A percentile compares a stretch with the other conserved stretches of the same genome.
Evolutionary conservation across 2,329 filamentous ascomycete genomes (phyloP).

Genomic region (Lachnellula cervina): DNA sequence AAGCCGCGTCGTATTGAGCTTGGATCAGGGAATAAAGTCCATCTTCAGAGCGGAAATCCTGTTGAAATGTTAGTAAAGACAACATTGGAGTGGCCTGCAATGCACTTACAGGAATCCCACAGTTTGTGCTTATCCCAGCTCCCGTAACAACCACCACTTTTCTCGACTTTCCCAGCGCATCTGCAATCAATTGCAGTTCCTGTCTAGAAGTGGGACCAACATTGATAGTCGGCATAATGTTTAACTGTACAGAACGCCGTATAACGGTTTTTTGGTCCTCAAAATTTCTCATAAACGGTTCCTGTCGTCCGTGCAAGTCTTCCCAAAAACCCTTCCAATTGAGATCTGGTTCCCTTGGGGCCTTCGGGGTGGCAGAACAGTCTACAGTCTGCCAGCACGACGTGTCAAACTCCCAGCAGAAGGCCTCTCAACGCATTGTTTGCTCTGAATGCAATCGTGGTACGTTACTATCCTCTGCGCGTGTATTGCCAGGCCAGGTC

Average conservation of each 20-base stretch:
- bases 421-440: not conserved
- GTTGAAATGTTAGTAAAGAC: slow-evolving; percentile 20
- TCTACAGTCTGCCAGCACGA: not conserved
- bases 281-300: no score
- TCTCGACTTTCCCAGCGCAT: slow-evolving; percentile 57
- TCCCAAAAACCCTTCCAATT: no score
- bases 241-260: not conserved
- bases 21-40: slow-evolving; percentile 70
- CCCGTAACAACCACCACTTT: slow-evolving; percentile 70
- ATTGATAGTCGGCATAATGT: slow-evolving; percentile 31
- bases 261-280: no score
- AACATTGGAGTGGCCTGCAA: not conserved
- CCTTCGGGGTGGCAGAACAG: not conserved
- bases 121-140: slow-evolving; percentile 71
- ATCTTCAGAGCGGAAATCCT: slow-evolving; percentile 70
- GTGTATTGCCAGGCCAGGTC: not conserved
- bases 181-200: slow-evolving; percentile 58
- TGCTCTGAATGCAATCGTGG: not conserved
- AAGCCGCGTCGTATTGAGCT: slow-evolving; percentile 53
- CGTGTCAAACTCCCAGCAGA: not conserved
- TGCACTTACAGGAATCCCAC: slow-evolving; percentile 62
- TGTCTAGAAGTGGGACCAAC: slow-evolving; percentile 22
- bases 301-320: no score
- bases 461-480: not conserved
- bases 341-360: no score